Base-by-base conservation (phyloP, 1,284 basidiomycete species). In the Moesziomyces globuligerus region DNA sequence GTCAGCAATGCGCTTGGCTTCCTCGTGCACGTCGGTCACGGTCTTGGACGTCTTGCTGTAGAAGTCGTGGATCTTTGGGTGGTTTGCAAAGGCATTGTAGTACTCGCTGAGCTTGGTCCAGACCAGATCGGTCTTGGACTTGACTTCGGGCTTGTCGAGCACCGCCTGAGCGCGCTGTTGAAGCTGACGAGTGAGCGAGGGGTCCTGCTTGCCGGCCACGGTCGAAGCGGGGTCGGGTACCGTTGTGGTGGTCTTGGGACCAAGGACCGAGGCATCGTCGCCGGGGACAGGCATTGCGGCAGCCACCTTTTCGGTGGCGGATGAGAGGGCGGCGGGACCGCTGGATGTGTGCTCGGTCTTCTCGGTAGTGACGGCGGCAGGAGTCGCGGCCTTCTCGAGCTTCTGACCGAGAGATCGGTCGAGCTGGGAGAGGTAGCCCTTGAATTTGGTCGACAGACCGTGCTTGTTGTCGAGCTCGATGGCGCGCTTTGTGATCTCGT, bases 31-130 rank as follows among this genome's bases (percentile, higher is more conserved):
- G 78, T 94, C 92, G 34, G 86, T 81, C 17, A 91, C 88, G 79
- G 92, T 90, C 83, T 93, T 94, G 26, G 88, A 86, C 1, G 91
- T 91, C 21, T 83, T 84, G 9, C 90, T 92, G 84, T 94, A 94
- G 83, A 93, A 93, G 0, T 83, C 78, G 55, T 83, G 74, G 51
- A 86, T 78, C 40, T 59, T 65, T 21, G 74, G 74, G 29, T 78
- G 76, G 55, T 78, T 75, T 41, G 65, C 59, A 37, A 72, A 58
- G 39, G 67, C 62, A 44, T 72, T 75, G 72, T 78, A 78, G 62
- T 78, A 78, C 29, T 76, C 74, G 52, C 48, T 69, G n/a, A 76
- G 53, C 59, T 72, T 76, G 58, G 65, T 49, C 74, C 74, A 78
- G 46, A 59, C 71, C 39, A 75, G 45, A 48, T 74, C 66, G 39